phyloP scores from a whole-genome alignment of 2,329 filamentous ascomycete species.

The Tolypocladium amazonense region DNA sequence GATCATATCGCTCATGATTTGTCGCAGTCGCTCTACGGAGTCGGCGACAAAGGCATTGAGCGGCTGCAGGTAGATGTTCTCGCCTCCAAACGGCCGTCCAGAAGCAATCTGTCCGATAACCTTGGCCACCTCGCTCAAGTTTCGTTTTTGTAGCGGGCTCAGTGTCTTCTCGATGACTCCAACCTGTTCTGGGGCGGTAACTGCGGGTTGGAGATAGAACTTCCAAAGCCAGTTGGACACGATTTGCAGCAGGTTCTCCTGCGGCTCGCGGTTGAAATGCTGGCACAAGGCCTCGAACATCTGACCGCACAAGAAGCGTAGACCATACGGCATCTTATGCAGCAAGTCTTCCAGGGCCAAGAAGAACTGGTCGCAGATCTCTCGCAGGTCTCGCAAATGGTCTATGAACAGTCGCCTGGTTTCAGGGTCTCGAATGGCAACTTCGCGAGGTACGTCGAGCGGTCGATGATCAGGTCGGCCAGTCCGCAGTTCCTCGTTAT shows the following conservation, averaged over 20 bases:
- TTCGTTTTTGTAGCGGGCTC: conserved; percentile 85
- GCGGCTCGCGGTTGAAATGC: conserved; percentile 72
- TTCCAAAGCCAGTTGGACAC: conserved; percentile 91
- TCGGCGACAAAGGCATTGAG: conserved; percentile 86
- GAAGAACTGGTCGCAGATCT: conserved; percentile 90
- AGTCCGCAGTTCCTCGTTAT: conserved; percentile 92
- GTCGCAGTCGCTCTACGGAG: conserved; percentile 67
- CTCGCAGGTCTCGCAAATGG: conserved; percentile 84
- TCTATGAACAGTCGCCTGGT: conserved; percentile 89
- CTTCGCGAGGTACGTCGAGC: conserved; percentile 77
- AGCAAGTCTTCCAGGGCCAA: conserved; percentile 70
- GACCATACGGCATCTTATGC: conserved; percentile 83
- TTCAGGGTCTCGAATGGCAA: conserved; percentile 92
- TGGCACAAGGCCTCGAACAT: conserved; percentile 69
- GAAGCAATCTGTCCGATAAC: conserved; percentile 80
- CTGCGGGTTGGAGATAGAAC: conserved; percentile 81
- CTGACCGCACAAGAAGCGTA: conserved; percentile 79
- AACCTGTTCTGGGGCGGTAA: conserved; percentile 83
- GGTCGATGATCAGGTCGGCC: conserved; percentile 72
- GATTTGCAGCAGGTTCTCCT: conserved; percentile 67
- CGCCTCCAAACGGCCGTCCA: conserved; percentile 83
- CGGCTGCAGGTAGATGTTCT: conserved; percentile 92
- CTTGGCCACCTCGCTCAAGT: conserved; percentile 82
- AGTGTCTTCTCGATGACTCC: conserved; percentile 85
- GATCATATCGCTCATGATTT: conserved; percentile 69